phyloP scores from a whole-genome alignment of 2,329 filamentous ascomycete species.

The Thermomyces lanuginosus region DNA sequence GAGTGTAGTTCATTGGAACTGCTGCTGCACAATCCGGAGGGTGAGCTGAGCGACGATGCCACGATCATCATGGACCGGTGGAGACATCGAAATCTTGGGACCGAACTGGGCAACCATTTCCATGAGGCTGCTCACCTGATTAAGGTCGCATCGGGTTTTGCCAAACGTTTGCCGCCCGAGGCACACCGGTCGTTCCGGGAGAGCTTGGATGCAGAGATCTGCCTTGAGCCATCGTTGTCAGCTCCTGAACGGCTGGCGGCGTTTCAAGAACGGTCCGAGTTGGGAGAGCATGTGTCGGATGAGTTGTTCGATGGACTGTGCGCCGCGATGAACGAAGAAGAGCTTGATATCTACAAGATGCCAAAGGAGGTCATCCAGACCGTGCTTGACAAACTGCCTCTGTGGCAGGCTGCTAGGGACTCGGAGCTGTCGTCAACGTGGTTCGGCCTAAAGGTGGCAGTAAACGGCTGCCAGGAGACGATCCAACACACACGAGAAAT shows the following conservation, averaged over 20 bases:
- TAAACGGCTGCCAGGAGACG: slow-evolving; percentile 64
- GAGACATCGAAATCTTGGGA: slow-evolving; percentile 26
- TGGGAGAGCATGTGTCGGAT: slow-evolving; percentile 64
- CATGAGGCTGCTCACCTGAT: slow-evolving; percentile 47
- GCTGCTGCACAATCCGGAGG: slow-evolving; percentile 50
- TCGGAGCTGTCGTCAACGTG: slow-evolving; percentile 40
- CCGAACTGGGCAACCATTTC: slow-evolving; percentile 37
- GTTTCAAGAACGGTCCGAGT: slow-evolving; percentile 63
- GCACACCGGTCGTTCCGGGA: slow-evolving; percentile 52
- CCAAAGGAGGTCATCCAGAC: slow-evolving; percentile 37
- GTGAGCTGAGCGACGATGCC: slow-evolving; percentile 21
- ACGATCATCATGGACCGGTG: slow-evolving; percentile 27
- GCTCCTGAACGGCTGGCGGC: slow-evolving; percentile 58
- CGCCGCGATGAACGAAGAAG: slow-evolving; percentile 50
- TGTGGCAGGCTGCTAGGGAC: slow-evolving; percentile 23
- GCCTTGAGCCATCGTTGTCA: slow-evolving; percentile 53
- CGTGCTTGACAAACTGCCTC: slow-evolving; percentile 34
- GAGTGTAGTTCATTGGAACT: slow-evolving; percentile 64
- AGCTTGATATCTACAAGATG: slow-evolving; percentile 33
- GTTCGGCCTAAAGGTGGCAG: slow-evolving; percentile 58
- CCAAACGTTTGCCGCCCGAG: slow-evolving; percentile 52
- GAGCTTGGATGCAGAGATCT: slow-evolving; percentile 55
- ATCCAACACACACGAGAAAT: slow-evolving; percentile 56
- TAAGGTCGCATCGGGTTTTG: slow-evolving; percentile 52
- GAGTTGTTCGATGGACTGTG: slow-evolving; percentile 61